Evolutionary conservation across 208 protist species (phyloP).

Genomic region (Blastocrithidia nonstop): DNA sequence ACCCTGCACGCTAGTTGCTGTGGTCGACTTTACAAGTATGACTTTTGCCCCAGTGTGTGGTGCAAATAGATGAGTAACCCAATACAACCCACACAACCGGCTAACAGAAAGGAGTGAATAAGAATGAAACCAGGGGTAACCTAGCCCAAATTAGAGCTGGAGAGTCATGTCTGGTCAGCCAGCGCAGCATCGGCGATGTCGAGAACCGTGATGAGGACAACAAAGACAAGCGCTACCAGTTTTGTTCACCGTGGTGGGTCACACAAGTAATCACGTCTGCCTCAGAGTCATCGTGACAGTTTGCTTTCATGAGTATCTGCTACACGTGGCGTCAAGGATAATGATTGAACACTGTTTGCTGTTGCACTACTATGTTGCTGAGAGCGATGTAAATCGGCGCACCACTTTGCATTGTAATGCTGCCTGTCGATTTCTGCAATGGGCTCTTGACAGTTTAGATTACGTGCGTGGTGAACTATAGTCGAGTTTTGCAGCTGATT

Average conservation of each 20-base stretch:
- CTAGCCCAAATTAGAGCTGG: slow-evolving; percentile 3
- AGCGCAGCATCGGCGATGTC: slow-evolving; percentile 24
- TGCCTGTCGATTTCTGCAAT: not conserved
- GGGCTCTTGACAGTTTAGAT: too few species aligned
- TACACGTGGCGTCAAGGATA: too few species aligned
- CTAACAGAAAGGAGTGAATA: slow-evolving; percentile 3
- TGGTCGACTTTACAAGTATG: slow-evolving; percentile 67
- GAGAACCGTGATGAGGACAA: slow-evolving; percentile 27
- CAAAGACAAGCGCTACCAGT: slow-evolving; percentile 17
- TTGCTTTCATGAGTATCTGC: too few species aligned
- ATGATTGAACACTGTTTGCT: slow-evolving; percentile 2
- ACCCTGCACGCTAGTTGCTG: slow-evolving; percentile 79
- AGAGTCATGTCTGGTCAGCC: slow-evolving; percentile 6
- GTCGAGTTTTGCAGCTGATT: too few species aligned
- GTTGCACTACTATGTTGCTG: not conserved
- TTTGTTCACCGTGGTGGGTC: slow-evolving; percentile 73
- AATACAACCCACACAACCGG: slow-evolving; percentile 33
- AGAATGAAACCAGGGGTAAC: not conserved
- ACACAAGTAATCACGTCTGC: slow-evolving; percentile 46
- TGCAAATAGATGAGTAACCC: slow-evolving; percentile 38
- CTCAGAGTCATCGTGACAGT: too few species aligned
- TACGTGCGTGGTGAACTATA: too few species aligned
- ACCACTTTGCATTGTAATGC: not conserved
- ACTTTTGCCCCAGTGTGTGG: slow-evolving; percentile 50
- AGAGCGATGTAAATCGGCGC: slow-evolving; percentile 1